Percentiles rank a stretch among this genome's conserved stretches.
Evolutionary conservation across 768 basidiomycete genomes (phyloP).

Genomic region (Suillus hirtellus): DNA sequence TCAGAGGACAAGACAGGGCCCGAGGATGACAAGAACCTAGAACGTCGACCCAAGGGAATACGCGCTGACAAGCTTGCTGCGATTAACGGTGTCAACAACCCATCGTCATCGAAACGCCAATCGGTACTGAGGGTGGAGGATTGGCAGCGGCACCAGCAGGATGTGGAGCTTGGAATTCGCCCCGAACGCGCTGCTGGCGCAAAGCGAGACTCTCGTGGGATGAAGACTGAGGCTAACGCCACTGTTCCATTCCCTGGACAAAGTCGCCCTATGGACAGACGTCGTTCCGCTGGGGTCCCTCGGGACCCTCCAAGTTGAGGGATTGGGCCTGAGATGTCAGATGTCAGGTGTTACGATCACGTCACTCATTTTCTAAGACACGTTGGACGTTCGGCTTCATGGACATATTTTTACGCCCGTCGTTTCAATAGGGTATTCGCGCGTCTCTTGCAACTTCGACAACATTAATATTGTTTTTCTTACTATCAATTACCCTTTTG

Average conservation of each 20-base stretch:
- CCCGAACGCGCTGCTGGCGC: constrained; percentile 21
- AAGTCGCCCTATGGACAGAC: constrained; percentile 26
- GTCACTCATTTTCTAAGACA: constrained; percentile 14
- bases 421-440: constrained; percentile 13
- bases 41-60: constrained; percentile 43
- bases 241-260: constrained; percentile 38
- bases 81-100: constrained; percentile 27
- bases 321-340: neutral
- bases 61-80: constrained; percentile 63
- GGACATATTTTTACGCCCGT: constrained; percentile 19
- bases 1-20: constrained; percentile 38
- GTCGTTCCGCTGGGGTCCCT: constrained; percentile 32
- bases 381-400: constrained; percentile 18
- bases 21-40: constrained; percentile 35
- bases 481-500: neutral
- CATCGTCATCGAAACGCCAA: constrained; percentile 56
- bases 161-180: constrained; percentile 36
- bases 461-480: constrained; percentile 19
- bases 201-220: constrained; percentile 27
- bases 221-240: constrained; percentile 10
- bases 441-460: constrained; percentile 1
- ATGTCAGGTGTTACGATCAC: neutral
- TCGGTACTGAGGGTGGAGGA: constrained; percentile 83
- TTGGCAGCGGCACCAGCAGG: constrained; percentile 76
- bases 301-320: constrained; percentile 43